Conservation (phyloP, 2,329 filamentous ascomycete genomes). For the Camillea tinctor region DNA sequence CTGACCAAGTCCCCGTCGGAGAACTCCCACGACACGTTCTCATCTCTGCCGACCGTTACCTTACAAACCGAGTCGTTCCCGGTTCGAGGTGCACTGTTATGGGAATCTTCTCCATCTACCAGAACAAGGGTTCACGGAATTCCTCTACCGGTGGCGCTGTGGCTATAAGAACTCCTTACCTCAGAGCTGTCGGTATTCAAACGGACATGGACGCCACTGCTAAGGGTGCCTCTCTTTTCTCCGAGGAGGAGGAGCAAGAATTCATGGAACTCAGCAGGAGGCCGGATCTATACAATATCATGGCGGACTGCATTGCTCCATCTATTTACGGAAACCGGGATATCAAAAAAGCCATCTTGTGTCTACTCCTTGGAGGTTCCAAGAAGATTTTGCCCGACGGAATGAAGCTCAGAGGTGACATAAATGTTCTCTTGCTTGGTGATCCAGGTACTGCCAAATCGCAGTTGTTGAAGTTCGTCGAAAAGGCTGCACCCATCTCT, state of each 20-base stretch:
- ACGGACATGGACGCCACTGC: slow-evolving; percentile 86
- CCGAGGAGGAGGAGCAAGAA: slow-evolving; percentile 95
- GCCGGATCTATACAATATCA: slow-evolving; percentile 87
- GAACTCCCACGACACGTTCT: slow-evolving; percentile 93
- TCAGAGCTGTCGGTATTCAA: slow-evolving; percentile 88
- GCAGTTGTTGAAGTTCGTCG: slow-evolving; percentile 94
- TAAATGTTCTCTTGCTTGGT: slow-evolving; percentile 94
- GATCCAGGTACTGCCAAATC: slow-evolving; percentile 98
- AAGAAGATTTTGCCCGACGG: slow-evolving; percentile 98
- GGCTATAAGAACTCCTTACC: slow-evolving; percentile 91
- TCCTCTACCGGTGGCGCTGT: slow-evolving; percentile 74
- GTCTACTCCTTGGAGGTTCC: slow-evolving; percentile 87
- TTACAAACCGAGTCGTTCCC: slow-evolving; percentile 93
- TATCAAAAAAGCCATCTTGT: slow-evolving; percentile 97
- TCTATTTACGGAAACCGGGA: slow-evolving; percentile 96
- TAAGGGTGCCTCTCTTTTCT: slow-evolving; percentile 80
- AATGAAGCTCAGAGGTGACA: slow-evolving; percentile 96
- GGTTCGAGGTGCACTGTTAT: slow-evolving; percentile 93
- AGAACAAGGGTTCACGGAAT: slow-evolving; percentile 83
- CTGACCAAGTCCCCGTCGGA: slow-evolving; percentile 95
- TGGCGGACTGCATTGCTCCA: slow-evolving; percentile 90
- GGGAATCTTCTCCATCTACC: slow-evolving; percentile 97
- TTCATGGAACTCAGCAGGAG: slow-evolving; percentile 87
- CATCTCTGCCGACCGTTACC: slow-evolving; percentile 92
- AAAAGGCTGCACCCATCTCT: slow-evolving; percentile 92